Percentiles rank a stretch among this genome's conserved stretches.
phyloP scores from a whole-genome alignment of 1,139 yeast genomes.

The Yamadazyma oceani region DNA sequence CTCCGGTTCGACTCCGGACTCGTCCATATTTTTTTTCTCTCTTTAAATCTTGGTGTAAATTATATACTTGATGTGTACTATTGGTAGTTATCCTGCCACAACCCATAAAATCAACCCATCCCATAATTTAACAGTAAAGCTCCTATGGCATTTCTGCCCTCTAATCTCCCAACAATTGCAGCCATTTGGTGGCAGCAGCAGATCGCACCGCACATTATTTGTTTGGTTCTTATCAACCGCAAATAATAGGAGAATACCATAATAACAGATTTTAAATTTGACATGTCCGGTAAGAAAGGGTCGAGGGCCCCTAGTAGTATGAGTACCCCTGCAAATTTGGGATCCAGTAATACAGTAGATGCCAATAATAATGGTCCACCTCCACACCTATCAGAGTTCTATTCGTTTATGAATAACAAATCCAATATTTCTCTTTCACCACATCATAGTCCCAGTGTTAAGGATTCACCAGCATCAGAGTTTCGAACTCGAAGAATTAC shows the following conservation, averaged over 20 bases:
- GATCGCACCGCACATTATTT: too few relatives aligned
- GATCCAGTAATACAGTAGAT: background rate
- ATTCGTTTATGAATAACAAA: slow-evolving; percentile 41
- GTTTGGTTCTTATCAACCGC: too few relatives aligned
- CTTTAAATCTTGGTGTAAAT: too few relatives aligned
- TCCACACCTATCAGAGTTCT: slow-evolving; percentile 58
- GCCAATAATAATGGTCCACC: slow-evolving; percentile 26
- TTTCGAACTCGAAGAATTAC: slow-evolving; percentile 8
- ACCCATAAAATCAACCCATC: too few relatives aligned
- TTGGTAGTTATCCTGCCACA: too few relatives aligned
- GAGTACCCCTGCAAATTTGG: slow-evolving; percentile 3
- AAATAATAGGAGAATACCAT: too few relatives aligned
- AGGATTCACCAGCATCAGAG: slow-evolving; percentile 10
- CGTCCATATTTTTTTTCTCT: slow-evolving; percentile 55
- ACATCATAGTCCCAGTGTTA: slow-evolving; percentile 13
- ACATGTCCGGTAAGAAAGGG: background rate
- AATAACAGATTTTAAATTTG: too few relatives aligned
- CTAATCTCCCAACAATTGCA: too few relatives aligned
- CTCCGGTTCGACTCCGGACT: slow-evolving; percentile 90
- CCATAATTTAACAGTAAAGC: too few relatives aligned
- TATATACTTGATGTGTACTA: too few relatives aligned
- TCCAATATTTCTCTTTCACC: slow-evolving; percentile 16
- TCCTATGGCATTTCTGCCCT: too few relatives aligned
- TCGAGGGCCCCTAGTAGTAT: slow-evolving; percentile 1
- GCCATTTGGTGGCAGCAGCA: too few relatives aligned